Base-by-base conservation (phyloP, 345 rosid species). In the Adansonia digitata region DNA sequence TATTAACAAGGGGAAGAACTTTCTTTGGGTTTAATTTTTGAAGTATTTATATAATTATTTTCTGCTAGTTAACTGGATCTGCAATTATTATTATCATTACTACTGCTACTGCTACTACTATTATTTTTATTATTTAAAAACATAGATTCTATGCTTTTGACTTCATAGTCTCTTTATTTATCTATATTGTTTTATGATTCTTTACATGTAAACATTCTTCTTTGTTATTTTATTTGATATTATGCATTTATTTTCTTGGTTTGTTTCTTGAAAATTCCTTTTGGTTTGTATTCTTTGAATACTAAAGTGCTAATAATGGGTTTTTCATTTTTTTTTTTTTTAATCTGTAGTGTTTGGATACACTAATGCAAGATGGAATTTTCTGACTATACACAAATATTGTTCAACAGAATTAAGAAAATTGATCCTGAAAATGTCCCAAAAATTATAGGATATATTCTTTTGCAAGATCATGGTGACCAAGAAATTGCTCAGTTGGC, bases 381-480 rank as follows among this genome's bases (percentile, higher is more conserved):
- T 73, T 75, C 83, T 22, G 88, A 86, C 20, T 76, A 80, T 35
- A 82, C 88, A 11, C 80, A 74, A 45, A 57, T 81, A 73, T 83
- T 87, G 55, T 83, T 74, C 68, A 78, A 83, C 35, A 82, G 84
- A 71, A 82, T 89, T 55, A 82, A 80, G 81, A 81, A 83, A 75
- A 63, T 87, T 18, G 88, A 87, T 63, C 94, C 90, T 0, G 91
- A 87, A n/a, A 80, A 79, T 62, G 84, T 70, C 8, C 48, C 76
- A 7, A 89, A 88, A 77, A 82, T 89, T 27, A 81, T 88, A 34
- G 90, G 91, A 0, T 88, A 78, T 73, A 88, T 88, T 74, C 79
- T 84, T 31, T 37, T 86, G 51, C 84, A 82, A 77, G 88, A 63
- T 11, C 74, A 51, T 62, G 79, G 85, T 37, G 87, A 86, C 13